These are phyloP conservation scores for Byssoonygena ceratinophila DNA, from an alignment of 2,329 filamentous ascomycete species.

Conservation along the genomic window DNA sequence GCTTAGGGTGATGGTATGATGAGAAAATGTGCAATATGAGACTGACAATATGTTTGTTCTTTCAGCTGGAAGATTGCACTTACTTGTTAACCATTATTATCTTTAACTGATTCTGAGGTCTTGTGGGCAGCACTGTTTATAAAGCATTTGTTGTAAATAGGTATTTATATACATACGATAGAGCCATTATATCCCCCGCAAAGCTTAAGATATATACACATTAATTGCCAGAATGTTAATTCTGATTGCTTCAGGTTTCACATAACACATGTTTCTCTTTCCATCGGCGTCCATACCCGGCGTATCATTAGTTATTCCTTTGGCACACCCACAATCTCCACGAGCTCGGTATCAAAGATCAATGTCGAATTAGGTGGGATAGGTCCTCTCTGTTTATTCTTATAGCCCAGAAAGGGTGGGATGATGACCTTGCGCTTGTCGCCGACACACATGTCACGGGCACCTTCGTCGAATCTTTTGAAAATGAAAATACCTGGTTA, in stretches of 20 bases:
- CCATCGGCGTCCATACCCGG: too few species aligned
- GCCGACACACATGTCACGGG: conserved; percentile 87
- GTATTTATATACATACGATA: background rate
- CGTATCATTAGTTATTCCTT: conserved; percentile 25
- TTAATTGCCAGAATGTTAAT: background rate
- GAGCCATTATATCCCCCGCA: background rate
- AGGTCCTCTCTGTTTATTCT: conserved; percentile 62
- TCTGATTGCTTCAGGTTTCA: background rate
- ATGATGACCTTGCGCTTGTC: conserved; percentile 86
- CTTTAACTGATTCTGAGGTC: too few species aligned
- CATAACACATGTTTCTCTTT: too few species aligned
- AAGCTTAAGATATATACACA: background rate
- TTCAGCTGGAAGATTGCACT: too few species aligned
- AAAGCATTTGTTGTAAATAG: too few species aligned
- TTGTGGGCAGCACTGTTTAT: too few species aligned
- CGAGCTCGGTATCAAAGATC: conserved; percentile 83
- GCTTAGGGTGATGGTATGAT: too few species aligned
- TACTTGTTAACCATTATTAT: too few species aligned
- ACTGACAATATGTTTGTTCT: background rate
- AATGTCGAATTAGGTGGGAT: conserved; percentile 74
- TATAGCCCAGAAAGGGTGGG: conserved; percentile 73
- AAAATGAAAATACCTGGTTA: conserved; percentile 13
- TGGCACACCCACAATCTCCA: conserved; percentile 66
- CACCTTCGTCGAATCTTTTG: conserved; percentile 74
- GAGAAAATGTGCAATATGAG: too few species aligned